Evolutionary conservation across 2,329 filamentous ascomycete genomes (phyloP).

Genomic region (Colletotrichum lindemuthianum): DNA sequence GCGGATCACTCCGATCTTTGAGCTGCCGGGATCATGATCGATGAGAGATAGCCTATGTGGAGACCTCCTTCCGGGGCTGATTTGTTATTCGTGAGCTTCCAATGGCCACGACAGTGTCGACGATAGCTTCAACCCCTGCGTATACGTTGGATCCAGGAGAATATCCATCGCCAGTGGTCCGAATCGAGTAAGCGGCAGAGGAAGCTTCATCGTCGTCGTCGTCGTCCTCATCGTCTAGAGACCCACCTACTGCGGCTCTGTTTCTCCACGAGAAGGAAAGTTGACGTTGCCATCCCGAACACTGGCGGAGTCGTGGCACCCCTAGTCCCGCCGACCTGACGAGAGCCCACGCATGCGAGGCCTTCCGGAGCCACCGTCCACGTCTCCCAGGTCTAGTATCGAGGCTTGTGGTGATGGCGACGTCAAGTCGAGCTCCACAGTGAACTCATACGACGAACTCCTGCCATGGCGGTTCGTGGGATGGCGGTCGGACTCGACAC

Average conservation of each 20-base stretch:
- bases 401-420: conserved; percentile 13
- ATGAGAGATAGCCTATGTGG: conserved; percentile 18
- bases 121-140: not conserved
- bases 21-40: conserved; percentile 1
- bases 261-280: not conserved
- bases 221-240: not conserved
- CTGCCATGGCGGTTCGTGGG: conserved; percentile 9
- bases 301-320: not conserved
- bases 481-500: not conserved
- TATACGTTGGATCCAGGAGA: conserved; percentile 4
- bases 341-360: conserved; percentile 20
- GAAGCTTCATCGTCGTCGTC: conserved; percentile 10
- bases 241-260: not conserved
- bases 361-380: conserved; percentile 15
- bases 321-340: not conserved
- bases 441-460: conserved; percentile 6
- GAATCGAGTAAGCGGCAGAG: not conserved
- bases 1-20: not conserved
- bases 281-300: conserved; percentile 1
- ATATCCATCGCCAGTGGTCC: not conserved
- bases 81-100: conserved; percentile 18
- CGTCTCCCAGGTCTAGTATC: conserved; percentile 9
- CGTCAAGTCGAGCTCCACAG: conserved; percentile 7
- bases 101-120: conserved; percentile 8
- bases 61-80: conserved; percentile 10